Evolutionary conservation across 352 stramenopile species (phyloP).

Genomic region (Elongisporangium anandrum): DNA sequence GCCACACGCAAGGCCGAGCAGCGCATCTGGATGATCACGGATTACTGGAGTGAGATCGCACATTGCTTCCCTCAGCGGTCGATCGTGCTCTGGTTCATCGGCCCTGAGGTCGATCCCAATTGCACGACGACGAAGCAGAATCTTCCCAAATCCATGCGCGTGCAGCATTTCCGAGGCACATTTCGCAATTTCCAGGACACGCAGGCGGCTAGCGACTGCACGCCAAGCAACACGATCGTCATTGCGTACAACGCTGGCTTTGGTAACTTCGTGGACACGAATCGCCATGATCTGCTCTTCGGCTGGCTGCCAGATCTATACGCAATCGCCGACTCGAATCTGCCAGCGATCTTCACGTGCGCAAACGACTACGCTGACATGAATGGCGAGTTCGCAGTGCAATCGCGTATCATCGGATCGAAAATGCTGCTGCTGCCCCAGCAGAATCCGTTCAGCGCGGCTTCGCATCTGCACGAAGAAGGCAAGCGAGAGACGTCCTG

Average conservation of each 20-base stretch:
- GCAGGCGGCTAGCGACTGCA: constrained; percentile 23
- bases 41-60: constrained; percentile 63
- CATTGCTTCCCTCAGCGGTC: constrained; percentile 24
- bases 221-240: constrained; percentile 38
- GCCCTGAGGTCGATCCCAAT: constrained; percentile 35
- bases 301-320: constrained; percentile 71
- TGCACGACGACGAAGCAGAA: constrained; percentile 2
- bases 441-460: constrained; percentile 71
- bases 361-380: constrained; percentile 78
- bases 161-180: constrained; percentile 37
- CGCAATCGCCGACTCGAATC: constrained; percentile 39
- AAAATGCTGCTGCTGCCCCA: constrained; percentile 59
- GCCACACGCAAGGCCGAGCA: constrained; percentile 71
- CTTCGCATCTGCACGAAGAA: constrained; percentile 71
- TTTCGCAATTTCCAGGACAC: constrained; percentile 45
- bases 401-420: constrained; percentile 52
- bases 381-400: constrained; percentile 73
- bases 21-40: constrained; percentile 53
- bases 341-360: constrained; percentile 68
- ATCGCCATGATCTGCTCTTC: constrained; percentile 45
- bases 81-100: constrained; percentile 59
- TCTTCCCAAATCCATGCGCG: constrained; percentile 19
- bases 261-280: constrained; percentile 68
- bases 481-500: constrained; percentile 53
- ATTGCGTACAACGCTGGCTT: constrained; percentile 78